Evolutionary conservation across 768 basidiomycete species (phyloP), one percentile per base, ranked within the genome.

Genomic region (Agrocybe chaxingu): DNA sequence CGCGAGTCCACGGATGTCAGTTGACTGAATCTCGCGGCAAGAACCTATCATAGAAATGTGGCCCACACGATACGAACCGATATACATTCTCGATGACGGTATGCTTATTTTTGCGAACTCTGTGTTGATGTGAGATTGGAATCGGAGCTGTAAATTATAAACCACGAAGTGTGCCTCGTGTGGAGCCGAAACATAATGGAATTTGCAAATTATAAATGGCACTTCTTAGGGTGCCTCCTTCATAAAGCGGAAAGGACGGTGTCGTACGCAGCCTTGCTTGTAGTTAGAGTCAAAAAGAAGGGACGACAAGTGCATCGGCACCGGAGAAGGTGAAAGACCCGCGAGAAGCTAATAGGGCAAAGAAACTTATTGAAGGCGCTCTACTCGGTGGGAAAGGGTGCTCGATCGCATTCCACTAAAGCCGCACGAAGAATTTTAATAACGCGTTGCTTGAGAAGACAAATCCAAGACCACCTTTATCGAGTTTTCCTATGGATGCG

Each of bases 231-330:
- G 24, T 24, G 5, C 24, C 5, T 24, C 24, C 3, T 24, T 53
- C 47, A 60, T 18, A 64, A 43, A 34, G 50, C 52, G 38, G 48
- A 43, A 33, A 69, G 58, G 50, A 72, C 48, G 35, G 70, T 64
- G 45, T 52, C 68, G 53, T 70, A 70, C 1, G 70, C 70, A 18
- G 69, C 56, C 71, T 80, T 78, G 73, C 43, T 71, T 63, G 68
- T 73, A 76, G 65, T 69, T 76, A 48, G 52, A 59, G 50, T 79
- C 73, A 56, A 72, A 79, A 29, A 79, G 68, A 35, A 78, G 67
- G n/a, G 75, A 73, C 39, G 59, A 75, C 68, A 12, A 75, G 63
- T 7, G 60, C 54, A 51, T 75, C 74, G 5, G 70, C 46, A 9
- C 62, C 66, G 13, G 58, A 54, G 45, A 64, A 74, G 31, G 60